Conservation (phyloP, 306 rosid species). For the Prunus dulcis region DNA sequence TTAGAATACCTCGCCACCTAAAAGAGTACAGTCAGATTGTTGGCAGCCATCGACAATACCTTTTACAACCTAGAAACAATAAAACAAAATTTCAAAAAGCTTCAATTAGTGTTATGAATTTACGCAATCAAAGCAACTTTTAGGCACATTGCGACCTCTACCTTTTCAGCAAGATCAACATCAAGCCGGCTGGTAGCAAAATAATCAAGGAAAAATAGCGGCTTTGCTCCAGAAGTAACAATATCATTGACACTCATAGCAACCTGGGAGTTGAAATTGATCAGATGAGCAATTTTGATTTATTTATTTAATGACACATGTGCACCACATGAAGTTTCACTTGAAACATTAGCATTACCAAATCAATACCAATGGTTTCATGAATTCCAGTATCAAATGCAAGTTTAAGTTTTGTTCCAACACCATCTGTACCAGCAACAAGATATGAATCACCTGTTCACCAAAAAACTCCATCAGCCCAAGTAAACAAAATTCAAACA, state of each 20-base stretch:
- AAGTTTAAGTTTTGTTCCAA: slow-evolving; percentile 86
- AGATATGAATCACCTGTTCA: slow-evolving; percentile 74
- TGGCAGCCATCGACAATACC: slow-evolving; percentile 90
- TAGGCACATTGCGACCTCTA: slow-evolving; percentile 13
- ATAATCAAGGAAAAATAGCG: slow-evolving; percentile 90
- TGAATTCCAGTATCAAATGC: slow-evolving; percentile 92
- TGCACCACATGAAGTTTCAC: background rate
- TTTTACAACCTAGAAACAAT: slow-evolving; percentile 60
- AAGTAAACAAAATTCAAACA: background rate
- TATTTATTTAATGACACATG: background rate
- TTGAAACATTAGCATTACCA: slow-evolving; percentile 45
- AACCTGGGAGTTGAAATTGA: slow-evolving; percentile 45
- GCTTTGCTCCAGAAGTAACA: slow-evolving; percentile 94
- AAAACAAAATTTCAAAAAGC: slow-evolving; percentile 2
- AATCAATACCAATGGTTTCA: slow-evolving; percentile 87
- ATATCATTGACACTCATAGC: slow-evolving; percentile 97
- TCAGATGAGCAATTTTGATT: background rate
- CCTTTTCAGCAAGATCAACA: slow-evolving; percentile 94
- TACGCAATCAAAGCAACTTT: background rate
- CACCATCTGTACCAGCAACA: slow-evolving; percentile 94
- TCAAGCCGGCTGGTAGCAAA: slow-evolving; percentile 86
- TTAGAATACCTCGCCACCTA: slow-evolving; percentile 91
- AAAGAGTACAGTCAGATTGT: slow-evolving; percentile 80
- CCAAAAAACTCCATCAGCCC: background rate
- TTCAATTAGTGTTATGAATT: background rate